Evolutionary conservation across 208 protist genomes (phyloP).

Genomic region (Leishmania amazonensis): DNA sequence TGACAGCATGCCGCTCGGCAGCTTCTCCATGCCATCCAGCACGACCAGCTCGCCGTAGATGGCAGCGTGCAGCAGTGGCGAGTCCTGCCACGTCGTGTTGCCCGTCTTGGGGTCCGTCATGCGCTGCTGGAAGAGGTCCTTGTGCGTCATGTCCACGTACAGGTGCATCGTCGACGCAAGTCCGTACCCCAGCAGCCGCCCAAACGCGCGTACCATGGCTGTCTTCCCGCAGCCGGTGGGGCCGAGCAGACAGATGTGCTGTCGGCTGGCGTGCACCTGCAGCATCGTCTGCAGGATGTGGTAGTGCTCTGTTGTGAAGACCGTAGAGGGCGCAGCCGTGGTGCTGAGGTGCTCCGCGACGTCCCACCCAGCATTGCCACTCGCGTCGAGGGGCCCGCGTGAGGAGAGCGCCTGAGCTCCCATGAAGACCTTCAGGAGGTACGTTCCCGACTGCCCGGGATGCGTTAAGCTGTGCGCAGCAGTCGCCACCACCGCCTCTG

Average conservation of each 20-base stretch:
- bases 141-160: constrained; percentile 94
- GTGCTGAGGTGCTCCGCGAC: constrained; percentile 21
- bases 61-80: constrained; percentile 85
- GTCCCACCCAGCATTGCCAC: constrained; percentile 1
- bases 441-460: constrained; percentile 38
- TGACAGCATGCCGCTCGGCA: constrained; percentile 76
- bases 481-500: constrained; percentile 61
- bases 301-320: constrained; percentile 67
- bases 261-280: constrained; percentile 65
- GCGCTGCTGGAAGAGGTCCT: constrained; percentile 95
- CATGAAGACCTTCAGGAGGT: constrained; percentile 55
- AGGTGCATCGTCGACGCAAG: constrained; percentile 75
- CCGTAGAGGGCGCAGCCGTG: constrained; percentile 32
- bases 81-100: constrained; percentile 92
- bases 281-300: constrained; percentile 79
- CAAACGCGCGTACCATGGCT: constrained; percentile 75
- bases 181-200: constrained; percentile 68
- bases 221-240: constrained; percentile 92
- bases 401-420: constrained; percentile 36
- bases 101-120: constrained; percentile 75
- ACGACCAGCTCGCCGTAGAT: constrained; percentile 82
- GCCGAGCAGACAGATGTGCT: constrained; percentile 88
- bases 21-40: constrained; percentile 94
- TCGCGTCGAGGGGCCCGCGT: background rate
- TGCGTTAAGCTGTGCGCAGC: constrained; percentile 25